Conservation (phyloP, 2,329 filamentous ascomycete genomes). For the Knufia petricola region DNA sequence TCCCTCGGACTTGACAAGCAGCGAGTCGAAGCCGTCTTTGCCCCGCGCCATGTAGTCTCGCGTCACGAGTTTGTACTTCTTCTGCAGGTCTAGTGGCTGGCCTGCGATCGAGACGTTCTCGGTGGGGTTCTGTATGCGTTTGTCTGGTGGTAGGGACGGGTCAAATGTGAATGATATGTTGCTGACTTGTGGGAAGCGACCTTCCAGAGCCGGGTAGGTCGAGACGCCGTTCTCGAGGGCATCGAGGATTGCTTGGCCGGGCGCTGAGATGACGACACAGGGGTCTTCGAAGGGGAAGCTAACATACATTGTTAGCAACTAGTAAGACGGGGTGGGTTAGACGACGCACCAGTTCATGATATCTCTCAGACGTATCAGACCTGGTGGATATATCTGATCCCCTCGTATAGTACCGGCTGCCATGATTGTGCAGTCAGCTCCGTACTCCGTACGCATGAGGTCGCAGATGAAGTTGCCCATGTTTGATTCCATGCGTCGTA, state of each 20-base stretch:
- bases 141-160: slow-evolving; percentile 48
- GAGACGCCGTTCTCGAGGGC: slow-evolving; percentile 78
- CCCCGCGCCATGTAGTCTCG: slow-evolving; percentile 82
- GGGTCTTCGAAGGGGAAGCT: slow-evolving; percentile 84
- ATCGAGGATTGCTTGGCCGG: slow-evolving; percentile 62
- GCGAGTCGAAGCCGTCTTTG: slow-evolving; percentile 71
- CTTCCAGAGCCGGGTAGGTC: slow-evolving; percentile 73
- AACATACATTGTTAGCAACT: neutral
- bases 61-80: slow-evolving; percentile 64
- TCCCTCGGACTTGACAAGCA: slow-evolving; percentile 67
- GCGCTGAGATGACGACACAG: slow-evolving; percentile 64
- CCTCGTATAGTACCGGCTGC: slow-evolving; percentile 77
- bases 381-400: slow-evolving; percentile 79
- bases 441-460: slow-evolving; percentile 75
- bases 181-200: slow-evolving; percentile 75
- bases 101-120: slow-evolving; percentile 50
- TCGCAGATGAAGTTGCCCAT: slow-evolving; percentile 87
- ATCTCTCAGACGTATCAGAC: slow-evolving; percentile 66
- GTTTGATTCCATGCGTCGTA: slow-evolving; percentile 68
- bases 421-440: slow-evolving; percentile 74
- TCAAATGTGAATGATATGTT: slow-evolving; percentile 71
- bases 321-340: neutral
- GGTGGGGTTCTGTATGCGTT: slow-evolving; percentile 44
- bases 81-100: slow-evolving; percentile 51
- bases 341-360: slow-evolving; percentile 57